Percentiles rank a stretch among this genome's conserved stretches.
phyloP scores from a whole-genome alignment of 257 asterid species.

The Jasminum sambac region DNA sequence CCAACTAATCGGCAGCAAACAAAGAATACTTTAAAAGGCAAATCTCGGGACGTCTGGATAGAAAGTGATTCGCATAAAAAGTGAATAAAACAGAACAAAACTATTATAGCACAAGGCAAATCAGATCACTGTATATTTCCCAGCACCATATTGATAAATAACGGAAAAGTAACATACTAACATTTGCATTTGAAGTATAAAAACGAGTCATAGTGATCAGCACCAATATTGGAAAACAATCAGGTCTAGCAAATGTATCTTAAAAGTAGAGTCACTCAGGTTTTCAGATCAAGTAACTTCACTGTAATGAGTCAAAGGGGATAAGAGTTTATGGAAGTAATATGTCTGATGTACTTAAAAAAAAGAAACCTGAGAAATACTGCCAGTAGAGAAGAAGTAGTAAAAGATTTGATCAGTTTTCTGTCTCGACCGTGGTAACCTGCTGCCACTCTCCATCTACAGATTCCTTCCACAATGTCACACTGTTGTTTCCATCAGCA shows the following conservation, averaged over 20 bases:
- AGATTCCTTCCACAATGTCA: conserved; percentile 70
- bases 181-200: background rate
- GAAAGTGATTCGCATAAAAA: no score
- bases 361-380: background rate
- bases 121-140: background rate
- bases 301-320: conserved; percentile 16
- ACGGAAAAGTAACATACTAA: background rate
- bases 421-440: conserved; percentile 53
- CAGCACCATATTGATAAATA: background rate
- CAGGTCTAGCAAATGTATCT: background rate
- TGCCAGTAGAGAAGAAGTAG: background rate
- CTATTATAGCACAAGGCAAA: background rate
- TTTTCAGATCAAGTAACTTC: conserved; percentile 1
- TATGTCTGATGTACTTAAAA: background rate
- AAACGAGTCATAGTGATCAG: background rate
- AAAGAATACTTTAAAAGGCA: no score
- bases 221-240: conserved; percentile 8
- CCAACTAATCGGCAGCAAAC: no score
- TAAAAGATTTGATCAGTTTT: conserved; percentile 5
- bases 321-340: background rate
- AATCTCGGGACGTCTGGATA: no score
- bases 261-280: background rate
- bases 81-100: background rate
- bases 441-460: conserved; percentile 69
- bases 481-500: conserved; percentile 58